These are phyloP conservation scores for Eimeria necatrix DNA, from an alignment of 169 alveolate species.

Conservation along the genomic window DNA sequence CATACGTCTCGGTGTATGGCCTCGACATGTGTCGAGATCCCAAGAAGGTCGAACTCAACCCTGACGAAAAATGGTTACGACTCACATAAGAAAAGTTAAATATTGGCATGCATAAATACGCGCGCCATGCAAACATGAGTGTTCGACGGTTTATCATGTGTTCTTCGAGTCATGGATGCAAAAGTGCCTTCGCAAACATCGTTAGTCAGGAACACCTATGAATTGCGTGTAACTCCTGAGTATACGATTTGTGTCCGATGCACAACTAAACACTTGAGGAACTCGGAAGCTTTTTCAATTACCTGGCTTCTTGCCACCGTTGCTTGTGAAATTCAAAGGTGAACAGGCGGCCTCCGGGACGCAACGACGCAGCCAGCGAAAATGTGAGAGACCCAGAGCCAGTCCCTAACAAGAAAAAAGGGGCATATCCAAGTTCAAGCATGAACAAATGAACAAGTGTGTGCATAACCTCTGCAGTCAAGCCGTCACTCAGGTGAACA, in stretches of 20 bases:
- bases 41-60: conserved; percentile 68
- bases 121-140: not conserved
- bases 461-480: not conserved
- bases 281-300: conserved; percentile 20
- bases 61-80: not conserved
- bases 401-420: conserved; percentile 80
- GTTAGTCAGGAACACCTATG: not conserved
- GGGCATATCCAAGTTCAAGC: no score
- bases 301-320: conserved; percentile 87
- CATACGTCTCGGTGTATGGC: conserved; percentile 89
- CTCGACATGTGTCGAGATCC: conserved; percentile 8
- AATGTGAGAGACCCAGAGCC: conserved; percentile 91
- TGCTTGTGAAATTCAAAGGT: conserved; percentile 90
- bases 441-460: no score
- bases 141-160: not conserved
- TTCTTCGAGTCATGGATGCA: no score
- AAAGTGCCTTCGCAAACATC: not conserved
- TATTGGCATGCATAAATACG: not conserved
- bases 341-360: conserved; percentile 88
- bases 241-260: no score
- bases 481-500: not conserved
- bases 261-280: no score
- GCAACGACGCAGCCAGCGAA: conserved; percentile 85
- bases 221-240: no score
- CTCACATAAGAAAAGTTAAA: not conserved